Base-by-base conservation (phyloP, 176 grass and related monocot genomes). In the Tuctoria greenei region DNA sequence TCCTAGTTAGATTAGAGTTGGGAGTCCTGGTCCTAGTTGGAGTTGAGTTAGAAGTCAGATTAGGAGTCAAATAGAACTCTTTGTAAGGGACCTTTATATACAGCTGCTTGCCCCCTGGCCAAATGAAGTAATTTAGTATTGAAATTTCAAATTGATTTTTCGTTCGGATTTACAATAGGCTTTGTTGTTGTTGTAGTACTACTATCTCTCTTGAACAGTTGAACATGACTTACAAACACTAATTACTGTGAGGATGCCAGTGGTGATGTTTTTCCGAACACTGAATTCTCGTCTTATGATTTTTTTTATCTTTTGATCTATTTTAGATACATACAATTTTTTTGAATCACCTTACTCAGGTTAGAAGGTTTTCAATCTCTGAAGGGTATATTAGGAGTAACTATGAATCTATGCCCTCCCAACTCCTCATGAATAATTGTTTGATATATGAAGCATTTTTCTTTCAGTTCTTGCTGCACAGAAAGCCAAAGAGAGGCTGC, bases 401-500 rank as follows among this genome's bases (percentile, higher is more conserved):
- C 25, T 76, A 20, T 4, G 36, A 18, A 23, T 66, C 35, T 49
- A 57, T 39, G 60, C 16, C 7, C 2, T 72, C 34, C 21, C 11
- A 51, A 45, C 40, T 60, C 31, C 70, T 64, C 31, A 82, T 66
- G 50, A 72, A 66, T 46, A 52, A 49, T 26, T 77, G 65, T 21
- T 72, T 87, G 72, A 82, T 72, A 38, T 27, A 44, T n/a, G 9
- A 82, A 75, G 23, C 52, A 18, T 9, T 66, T 45, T 44, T 24
- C 72, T 70, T 70, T 80, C 79, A 99, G 96, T 85, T 99, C 96
- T 64, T 99, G 82, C 34, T 99, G 96, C 69, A 99, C 89, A 1
- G 96, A 99, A 81, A 99, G 96, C 78, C 96, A 99, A 92, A 92
- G 96, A 78, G 96, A 99, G 86, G 96, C 96, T 81, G 96, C 96